Evolutionary conservation across 192 early-diverging fungal species (phyloP).

Genomic region (Entomortierella chlamydospora): DNA sequence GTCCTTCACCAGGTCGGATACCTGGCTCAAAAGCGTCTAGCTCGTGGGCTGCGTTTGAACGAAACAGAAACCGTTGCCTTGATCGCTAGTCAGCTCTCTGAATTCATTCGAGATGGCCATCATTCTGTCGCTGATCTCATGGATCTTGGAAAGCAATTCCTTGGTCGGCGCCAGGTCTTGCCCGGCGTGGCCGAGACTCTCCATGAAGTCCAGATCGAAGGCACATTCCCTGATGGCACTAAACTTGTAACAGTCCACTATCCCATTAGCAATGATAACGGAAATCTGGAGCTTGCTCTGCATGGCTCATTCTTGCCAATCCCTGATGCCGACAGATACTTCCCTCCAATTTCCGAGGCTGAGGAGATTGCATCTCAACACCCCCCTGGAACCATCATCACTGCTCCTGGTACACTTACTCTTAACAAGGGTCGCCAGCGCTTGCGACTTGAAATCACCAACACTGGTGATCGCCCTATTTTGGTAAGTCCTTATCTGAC

Average conservation of each 20-base stretch:
- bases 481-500: conserved; percentile 65
- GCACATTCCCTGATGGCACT: conserved; percentile 93
- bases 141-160: conserved; percentile 86
- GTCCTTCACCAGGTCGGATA: conserved; percentile 86
- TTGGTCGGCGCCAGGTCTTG: conserved; percentile 89
- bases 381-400: conserved; percentile 76
- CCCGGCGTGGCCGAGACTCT: conserved; percentile 76
- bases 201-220: conserved; percentile 90
- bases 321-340: conserved; percentile 67
- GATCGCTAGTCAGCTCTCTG: conserved; percentile 87
- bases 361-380: conserved; percentile 22
- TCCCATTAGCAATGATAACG: conserved; percentile 87
- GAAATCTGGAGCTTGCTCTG: conserved; percentile 85
- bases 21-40: conserved; percentile 91
- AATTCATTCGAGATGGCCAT: conserved; percentile 90
- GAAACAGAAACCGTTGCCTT: conserved; percentile 88
- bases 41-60: conserved; percentile 90
- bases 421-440: conserved; percentile 85
- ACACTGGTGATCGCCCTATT: conserved; percentile 94
- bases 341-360: conserved; percentile 55
- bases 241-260: conserved; percentile 95
- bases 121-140: conserved; percentile 90
- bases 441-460: conserved; percentile 79
- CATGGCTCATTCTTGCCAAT: conserved; percentile 90
- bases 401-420: conserved; percentile 72